These are phyloP conservation scores for Solanum medicagineum DNA, from an alignment of 257 asterid species.

Conservation along the genomic window DNA sequence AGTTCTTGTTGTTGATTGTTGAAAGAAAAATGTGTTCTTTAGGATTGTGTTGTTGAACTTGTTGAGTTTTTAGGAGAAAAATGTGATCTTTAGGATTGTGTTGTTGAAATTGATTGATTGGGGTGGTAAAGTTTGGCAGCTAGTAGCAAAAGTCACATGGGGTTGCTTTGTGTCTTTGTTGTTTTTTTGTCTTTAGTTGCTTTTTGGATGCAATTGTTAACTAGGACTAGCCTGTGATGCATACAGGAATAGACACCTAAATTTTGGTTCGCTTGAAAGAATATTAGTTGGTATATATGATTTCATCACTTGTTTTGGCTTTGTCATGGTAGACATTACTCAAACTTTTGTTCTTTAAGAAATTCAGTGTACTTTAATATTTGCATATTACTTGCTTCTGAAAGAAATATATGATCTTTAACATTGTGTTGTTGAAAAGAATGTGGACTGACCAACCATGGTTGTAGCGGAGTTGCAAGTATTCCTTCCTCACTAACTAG, in stretches of 20 bases:
- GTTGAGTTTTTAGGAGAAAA: not conserved
- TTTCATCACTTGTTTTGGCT: slow-evolving; percentile 82
- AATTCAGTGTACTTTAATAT: not conserved
- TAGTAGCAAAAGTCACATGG: slow-evolving; percentile 2
- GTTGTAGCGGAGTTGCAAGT: not conserved
- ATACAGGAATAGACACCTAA: slow-evolving; percentile 27
- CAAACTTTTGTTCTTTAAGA: not conserved
- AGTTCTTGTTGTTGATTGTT: not conserved
- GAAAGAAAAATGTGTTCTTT: not conserved
- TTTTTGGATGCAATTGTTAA: not conserved
- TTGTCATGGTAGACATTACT: slow-evolving; percentile 53
- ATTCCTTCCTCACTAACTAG: not conserved
- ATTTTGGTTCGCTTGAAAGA: slow-evolving; percentile 68
- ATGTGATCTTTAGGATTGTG: not conserved
- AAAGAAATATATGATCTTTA: not conserved
- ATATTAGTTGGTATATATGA: slow-evolving; percentile 34
- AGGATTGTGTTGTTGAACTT: not conserved
- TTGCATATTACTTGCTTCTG: not conserved
- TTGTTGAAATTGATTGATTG: not conserved
- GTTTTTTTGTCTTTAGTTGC: not conserved
- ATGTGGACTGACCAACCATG: not conserved
- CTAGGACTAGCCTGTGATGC: not conserved
- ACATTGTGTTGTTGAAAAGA: not conserved
- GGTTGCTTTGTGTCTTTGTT: not conserved
- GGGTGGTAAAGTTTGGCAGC: not conserved